These are phyloP conservation scores for Pulveroboletus sp. DNA, from an alignment of 768 basidiomycete genomes.

Conservation along the genomic window DNA sequence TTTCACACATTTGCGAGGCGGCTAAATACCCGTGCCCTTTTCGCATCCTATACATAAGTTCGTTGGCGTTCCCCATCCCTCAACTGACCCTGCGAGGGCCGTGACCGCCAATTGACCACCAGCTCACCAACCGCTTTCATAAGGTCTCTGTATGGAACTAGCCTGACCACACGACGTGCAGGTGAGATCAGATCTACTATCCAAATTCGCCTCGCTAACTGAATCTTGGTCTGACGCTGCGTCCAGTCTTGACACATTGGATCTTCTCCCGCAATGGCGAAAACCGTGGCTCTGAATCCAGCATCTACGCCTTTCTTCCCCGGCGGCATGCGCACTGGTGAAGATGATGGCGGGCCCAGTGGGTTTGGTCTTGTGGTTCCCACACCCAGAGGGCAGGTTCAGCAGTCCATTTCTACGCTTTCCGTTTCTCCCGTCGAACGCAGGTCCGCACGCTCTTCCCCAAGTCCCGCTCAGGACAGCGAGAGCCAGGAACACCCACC, in stretches of 20 bases:
- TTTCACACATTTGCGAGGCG: slow-evolving; percentile 24
- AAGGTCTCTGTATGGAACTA: slow-evolving; percentile 26
- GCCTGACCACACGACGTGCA: slow-evolving; percentile 17
- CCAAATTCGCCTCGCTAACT: not conserved
- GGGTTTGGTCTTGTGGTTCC: slow-evolving; percentile 44
- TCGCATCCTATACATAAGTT: slow-evolving; percentile 5
- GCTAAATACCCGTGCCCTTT: slow-evolving; percentile 12
- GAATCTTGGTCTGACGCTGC: slow-evolving; percentile 1
- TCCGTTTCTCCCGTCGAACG: slow-evolving; percentile 61
- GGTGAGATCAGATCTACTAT: slow-evolving; percentile 17
- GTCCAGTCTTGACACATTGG: slow-evolving; percentile 15
- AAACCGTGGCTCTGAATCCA: slow-evolving; percentile 74
- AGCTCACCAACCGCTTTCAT: not conserved
- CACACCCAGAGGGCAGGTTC: slow-evolving; percentile 40
- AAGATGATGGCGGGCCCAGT: slow-evolving; percentile 45
- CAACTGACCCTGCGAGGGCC: slow-evolving; percentile 4
- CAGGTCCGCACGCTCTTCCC: slow-evolving; percentile 65
- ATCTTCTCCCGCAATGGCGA: slow-evolving; percentile 50
- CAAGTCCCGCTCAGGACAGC: slow-evolving; percentile 50
- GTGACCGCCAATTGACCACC: slow-evolving; percentile 3
- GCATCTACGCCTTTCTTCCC: slow-evolving; percentile 84
- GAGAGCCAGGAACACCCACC: slow-evolving; percentile 17
- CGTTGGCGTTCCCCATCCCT: slow-evolving; percentile 14
- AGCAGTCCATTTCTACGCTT: slow-evolving; percentile 49
- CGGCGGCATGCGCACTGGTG: slow-evolving; percentile 49